Base-by-base conservation (phyloP, 176 grass and related monocot species). In the Carex pumila region DNA sequence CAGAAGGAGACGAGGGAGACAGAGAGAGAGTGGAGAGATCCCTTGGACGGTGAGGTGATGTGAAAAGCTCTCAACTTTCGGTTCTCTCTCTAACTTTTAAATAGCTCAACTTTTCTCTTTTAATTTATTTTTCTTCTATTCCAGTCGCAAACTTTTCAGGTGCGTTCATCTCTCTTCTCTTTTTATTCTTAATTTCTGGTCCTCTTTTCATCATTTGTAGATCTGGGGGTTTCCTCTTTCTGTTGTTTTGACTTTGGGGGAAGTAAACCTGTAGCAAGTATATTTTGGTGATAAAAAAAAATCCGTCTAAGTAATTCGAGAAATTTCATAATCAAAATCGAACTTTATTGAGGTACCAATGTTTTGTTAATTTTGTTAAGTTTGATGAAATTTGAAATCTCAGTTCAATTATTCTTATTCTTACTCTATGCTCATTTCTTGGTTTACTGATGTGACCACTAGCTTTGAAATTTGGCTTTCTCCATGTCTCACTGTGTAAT, bases 31-130 rank as follows among this genome's bases (percentile, higher is more conserved):
- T 39, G 25, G 86, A 84, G 62, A 39, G 81, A 84, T 56, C 53
- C 63, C 34, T 61, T 71, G 83, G 83, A 71, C 80, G 83, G 83
- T 85, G 67, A 61, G 55, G 5, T 65, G 39, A 65, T 37, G 79
- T 64, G 65, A 74, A 74, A 84, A 84, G 82, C 66, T 75, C 56
- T 75, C 83, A 37, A 59, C 83, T 85, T 75, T 85, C 69, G 65
- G 88, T 86, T 88, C 82, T 85, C 80, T 86, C 79, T 81, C 86
- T 49, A 76, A 76, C 49, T 76, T 75, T 76, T 55, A 76, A 76
- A 22, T 45, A 22, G 22, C 69, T 84, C 22, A 21, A 50, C 18
- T 71, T 32, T 76, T 19, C 32, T 68, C 32, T 84, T 66, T 66
- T 68, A 43, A 12, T 83, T 74, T 39, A 36, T 36, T 39, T 74